phyloP scores from a whole-genome alignment of 352 stramenopile species.

The Salisapilia sapeloensis region DNA sequence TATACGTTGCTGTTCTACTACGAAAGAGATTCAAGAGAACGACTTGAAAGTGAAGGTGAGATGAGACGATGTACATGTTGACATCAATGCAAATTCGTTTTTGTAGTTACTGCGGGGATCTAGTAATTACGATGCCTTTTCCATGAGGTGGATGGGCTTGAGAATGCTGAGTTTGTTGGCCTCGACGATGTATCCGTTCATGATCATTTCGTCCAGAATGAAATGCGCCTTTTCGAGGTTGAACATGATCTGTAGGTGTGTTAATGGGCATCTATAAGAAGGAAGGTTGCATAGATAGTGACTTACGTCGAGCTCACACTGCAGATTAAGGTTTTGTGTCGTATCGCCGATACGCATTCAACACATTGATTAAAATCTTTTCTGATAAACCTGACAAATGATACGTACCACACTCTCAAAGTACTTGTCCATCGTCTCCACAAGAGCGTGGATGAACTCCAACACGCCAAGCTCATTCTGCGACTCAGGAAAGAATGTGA shows the following conservation, averaged over 20 bases:
- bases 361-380: too few relatives aligned
- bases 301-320: conserved; percentile 79
- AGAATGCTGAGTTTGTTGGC: conserved; percentile 99
- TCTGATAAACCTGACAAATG: too few relatives aligned
- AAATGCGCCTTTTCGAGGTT: conserved; percentile 86
- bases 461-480: conserved; percentile 99
- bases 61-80: too few relatives aligned
- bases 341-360: too few relatives aligned
- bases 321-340: too few relatives aligned
- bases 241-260: conserved; percentile 74
- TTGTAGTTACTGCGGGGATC: too few relatives aligned
- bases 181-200: conserved; percentile 98
- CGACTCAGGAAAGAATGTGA: not conserved
- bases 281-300: not conserved
- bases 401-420: conserved; percentile 92
- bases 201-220: conserved; percentile 93
- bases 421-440: conserved; percentile 99
- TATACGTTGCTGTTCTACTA: too few relatives aligned
- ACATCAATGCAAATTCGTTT: too few relatives aligned
- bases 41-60: too few relatives aligned
- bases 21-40: too few relatives aligned
- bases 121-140: conserved; percentile 81
- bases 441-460: conserved; percentile 99
- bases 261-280: not conserved
- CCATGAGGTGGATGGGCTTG: conserved; percentile 97